Evolutionary conservation across 2,329 filamentous ascomycete genomes (phyloP).

Genomic region (Claviceps capensis): DNA sequence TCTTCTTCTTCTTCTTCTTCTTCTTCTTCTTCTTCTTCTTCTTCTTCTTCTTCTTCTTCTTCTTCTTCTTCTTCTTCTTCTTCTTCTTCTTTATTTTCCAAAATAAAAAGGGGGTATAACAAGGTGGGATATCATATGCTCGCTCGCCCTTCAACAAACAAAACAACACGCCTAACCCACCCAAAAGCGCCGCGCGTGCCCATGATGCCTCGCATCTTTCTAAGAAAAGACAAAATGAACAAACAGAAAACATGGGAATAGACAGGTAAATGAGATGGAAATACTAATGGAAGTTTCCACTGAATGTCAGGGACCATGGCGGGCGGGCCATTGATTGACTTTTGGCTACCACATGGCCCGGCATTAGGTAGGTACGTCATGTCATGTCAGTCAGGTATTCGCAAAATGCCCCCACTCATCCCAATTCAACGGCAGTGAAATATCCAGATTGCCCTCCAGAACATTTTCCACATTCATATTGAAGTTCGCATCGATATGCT

Average conservation of each 20-base stretch:
- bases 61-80: too few species aligned
- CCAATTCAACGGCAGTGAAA: conserved; percentile 39
- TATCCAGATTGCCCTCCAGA: conserved; percentile 39
- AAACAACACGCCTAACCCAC: neutral
- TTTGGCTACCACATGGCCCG: too few species aligned
- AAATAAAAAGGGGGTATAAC: neutral
- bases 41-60: too few species aligned
- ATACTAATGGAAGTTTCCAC: too few species aligned
- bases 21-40: too few species aligned
- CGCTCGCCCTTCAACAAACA: neutral
- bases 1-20: too few species aligned
- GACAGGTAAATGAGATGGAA: too few species aligned
- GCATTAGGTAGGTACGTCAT: neutral
- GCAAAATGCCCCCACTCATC: conserved; percentile 27
- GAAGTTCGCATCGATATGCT: conserved; percentile 41
- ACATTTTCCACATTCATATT: conserved; percentile 39
- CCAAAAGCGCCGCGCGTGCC: neutral
- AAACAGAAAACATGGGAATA: neutral
- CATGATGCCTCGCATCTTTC: neutral
- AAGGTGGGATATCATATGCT: neutral
- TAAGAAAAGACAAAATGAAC: neutral
- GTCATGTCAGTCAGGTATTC: neutral
- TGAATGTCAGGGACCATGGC: too few species aligned
- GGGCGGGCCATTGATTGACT: too few species aligned
- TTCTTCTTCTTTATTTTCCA: too few species aligned